Evolutionary conservation across 148 eudicot species (phyloP).

Genomic region (Persicaria tinctoria): DNA sequence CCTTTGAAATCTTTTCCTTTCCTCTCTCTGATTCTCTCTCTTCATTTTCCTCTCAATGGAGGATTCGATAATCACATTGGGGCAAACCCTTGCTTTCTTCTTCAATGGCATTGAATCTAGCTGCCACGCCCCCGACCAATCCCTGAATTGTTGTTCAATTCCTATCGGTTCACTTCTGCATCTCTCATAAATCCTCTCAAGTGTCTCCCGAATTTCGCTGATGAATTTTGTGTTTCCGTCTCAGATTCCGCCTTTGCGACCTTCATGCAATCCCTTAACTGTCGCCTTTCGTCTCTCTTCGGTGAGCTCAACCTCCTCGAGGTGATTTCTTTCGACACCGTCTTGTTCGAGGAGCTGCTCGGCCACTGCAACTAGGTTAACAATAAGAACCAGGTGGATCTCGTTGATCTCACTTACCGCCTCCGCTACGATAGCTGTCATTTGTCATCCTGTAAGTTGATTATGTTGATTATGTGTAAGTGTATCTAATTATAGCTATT

Average conservation of each 20-base stretch:
- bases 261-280: constrained; percentile 64
- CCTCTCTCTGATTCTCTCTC: too few relatives aligned
- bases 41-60: too few relatives aligned
- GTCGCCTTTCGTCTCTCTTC: constrained; percentile 36
- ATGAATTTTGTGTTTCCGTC: neutral
- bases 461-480: too few relatives aligned
- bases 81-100: constrained; percentile 46
- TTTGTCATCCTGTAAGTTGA: constrained; percentile 15
- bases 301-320: constrained; percentile 69
- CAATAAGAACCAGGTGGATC: constrained; percentile 50
- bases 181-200: too few relatives aligned
- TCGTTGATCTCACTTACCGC: constrained; percentile 39
- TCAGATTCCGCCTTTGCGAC: constrained; percentile 86
- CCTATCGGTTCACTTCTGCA: too few relatives aligned
- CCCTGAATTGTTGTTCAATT: constrained; percentile 86
- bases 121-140: constrained; percentile 61
- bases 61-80: constrained; percentile 33
- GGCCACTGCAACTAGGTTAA: constrained; percentile 77
- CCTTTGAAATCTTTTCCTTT: too few relatives aligned
- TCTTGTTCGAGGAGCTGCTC: constrained; percentile 86
- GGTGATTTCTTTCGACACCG: constrained; percentile 66
- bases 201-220: neutral
- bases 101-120: constrained; percentile 60
- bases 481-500: too few relatives aligned
- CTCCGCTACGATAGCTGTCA: too few relatives aligned